Evolutionary conservation across 495 filamentous ascomycete genomes (phyloP).

Genomic region (Neurospora tetraspora): DNA sequence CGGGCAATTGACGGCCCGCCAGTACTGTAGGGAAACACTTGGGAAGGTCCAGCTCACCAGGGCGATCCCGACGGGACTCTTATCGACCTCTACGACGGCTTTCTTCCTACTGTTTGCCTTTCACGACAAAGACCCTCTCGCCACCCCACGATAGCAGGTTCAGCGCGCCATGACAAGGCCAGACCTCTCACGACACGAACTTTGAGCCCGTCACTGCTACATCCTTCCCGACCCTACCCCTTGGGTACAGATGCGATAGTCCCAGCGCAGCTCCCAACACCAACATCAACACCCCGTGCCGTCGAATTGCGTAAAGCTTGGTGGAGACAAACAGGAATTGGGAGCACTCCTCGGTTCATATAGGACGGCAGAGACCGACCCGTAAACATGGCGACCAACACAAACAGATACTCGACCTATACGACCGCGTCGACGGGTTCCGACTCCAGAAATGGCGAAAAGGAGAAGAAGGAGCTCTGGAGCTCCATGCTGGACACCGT

Average conservation of each 20-base stretch:
- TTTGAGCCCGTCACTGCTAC: neutral
- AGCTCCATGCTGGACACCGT: conserved; percentile 84
- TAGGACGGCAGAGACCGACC: conserved; percentile 1
- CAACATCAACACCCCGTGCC: neutral
- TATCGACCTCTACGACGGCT: neutral
- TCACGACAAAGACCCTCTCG: neutral
- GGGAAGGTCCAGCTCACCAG: neutral
- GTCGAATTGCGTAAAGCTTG: neutral
- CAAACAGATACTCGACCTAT: conserved; percentile 46
- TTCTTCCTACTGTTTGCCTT: neutral
- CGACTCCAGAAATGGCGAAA: conserved; percentile 51
- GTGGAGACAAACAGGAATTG: neutral
- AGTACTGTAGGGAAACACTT: conserved; percentile 1
- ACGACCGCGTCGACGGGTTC: conserved; percentile 36
- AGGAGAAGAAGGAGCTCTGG: conserved; percentile 86
- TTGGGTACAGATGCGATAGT: conserved; percentile 9
- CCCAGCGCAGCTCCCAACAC: neutral
- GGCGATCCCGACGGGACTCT: neutral
- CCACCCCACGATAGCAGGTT: neutral
- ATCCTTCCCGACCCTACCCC: neutral
- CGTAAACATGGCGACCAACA: conserved; percentile 40
- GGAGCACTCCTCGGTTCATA: neutral
- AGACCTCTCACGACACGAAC: neutral
- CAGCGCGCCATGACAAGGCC: neutral
- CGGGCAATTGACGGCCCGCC: conserved; percentile 8